Evolutionary conservation across 164 flowering plant species (phyloP), one percentile per base, ranked within the genome.

Genomic region (Kingdonia uniflora): DNA sequence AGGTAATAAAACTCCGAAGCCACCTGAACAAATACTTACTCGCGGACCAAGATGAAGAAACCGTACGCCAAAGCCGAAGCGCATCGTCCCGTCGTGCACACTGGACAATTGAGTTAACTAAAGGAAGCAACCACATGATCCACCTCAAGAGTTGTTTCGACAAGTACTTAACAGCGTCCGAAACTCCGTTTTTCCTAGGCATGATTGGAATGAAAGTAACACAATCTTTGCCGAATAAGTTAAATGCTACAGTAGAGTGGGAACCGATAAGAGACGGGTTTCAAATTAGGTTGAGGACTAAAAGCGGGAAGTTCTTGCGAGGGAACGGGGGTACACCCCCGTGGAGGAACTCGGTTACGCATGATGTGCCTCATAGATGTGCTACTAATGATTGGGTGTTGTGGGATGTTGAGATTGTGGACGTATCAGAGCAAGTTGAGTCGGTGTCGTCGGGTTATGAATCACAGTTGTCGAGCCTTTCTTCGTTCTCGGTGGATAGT

Each of bases 281-380:
- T 55, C 85, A 80, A 52, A 68, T 83, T 29, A 76, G 63, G 65
- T 63, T 88, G 41, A 74, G 45, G 62, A 61, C 66, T 1, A 51
- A 52, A 50, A 65, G 62, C 12, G 87, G 91, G 11, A 81, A 61
- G 42, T 78, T 47, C 25, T 48, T 88, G 62, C 50, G 95, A 6
- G 96, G 70, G 0, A 88, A 85, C 66, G 95, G 96, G 0, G 87
- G 82, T 6, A 54, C 76, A 40, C 82, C 77, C 37, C 96, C 96
- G 38, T 84, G 95, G 97, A 58, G 87, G 45, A 80, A 77, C 67
- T 62, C 84, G 17, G 60, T 88, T 5, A 85, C 95, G 12, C 89
- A 83, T 51, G 97, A 85, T 42, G 56, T 52, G 15, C 80, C 80
- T 1, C 59, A 48, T 35, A 46, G 51, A 3, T 52, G 66, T 2